Evolutionary conservation across 768 basidiomycete genomes (phyloP), one percentile per base, ranked within the genome.

Genomic region (Lactarius psammicola): DNA sequence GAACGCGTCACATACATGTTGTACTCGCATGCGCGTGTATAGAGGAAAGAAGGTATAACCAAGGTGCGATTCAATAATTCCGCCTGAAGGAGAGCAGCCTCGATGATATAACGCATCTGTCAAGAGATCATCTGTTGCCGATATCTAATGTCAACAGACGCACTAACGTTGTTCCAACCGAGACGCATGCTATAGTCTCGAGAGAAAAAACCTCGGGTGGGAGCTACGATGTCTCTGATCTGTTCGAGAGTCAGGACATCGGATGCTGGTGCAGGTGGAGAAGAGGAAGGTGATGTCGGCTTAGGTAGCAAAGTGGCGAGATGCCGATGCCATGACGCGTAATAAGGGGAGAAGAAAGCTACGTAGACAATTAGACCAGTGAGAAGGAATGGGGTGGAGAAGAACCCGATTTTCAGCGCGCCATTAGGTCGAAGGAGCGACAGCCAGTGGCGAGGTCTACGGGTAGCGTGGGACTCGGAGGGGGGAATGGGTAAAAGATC

Each of bases 91-190:
- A 82, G 67, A 10, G 79, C 74, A 2, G 80, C 78, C 66, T 82
- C 81, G 65, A 82, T 75, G 66, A 82, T 83, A 66, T 82, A 82
- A 17, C 81, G 77, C 75, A 82, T 74, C 81, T 80, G 49, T 51
- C 1, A 40, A 64, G 23, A 30, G 31, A 15, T 18, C 26, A 23
- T 71, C 42, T 66, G 69, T 44, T 40, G 56, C 17, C n/a, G 30
- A 1, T 18, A 33, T 31, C 44, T 7, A 7, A 1, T 20, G 9
- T 23, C 30, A 18, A 42, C 4, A n/a, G 49, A 20, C 23, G 8
- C 17, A 71, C 80, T 64, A 30, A 81, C 80, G 53, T 82, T 82
- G 69, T 83, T 82, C 80, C 80, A 82, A 23, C 81, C 82, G 4
- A 82, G 70, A 2, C 74, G 75, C 63, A 81, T 70, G 58, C 76